These are phyloP conservation scores for Tagetes erecta DNA, from an alignment of 129 eudicot genomes.

Conservation along the genomic window DNA sequence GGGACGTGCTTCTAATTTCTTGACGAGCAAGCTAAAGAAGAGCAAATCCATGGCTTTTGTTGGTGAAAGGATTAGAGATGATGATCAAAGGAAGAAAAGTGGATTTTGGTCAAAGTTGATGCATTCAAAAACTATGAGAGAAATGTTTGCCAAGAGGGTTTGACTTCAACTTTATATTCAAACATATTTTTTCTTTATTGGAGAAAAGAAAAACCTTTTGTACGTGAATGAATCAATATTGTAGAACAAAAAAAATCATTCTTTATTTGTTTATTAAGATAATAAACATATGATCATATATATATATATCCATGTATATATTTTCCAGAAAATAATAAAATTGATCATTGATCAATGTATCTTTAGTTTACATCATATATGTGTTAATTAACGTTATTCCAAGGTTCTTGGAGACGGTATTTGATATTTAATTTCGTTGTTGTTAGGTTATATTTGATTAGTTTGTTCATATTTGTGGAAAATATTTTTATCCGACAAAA, in stretches of 20 bases:
- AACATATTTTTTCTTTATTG: neutral
- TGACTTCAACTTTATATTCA: conserved; percentile 14
- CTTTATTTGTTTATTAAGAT: neutral
- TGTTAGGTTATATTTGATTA: neutral
- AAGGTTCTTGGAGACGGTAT: conserved; percentile 8
- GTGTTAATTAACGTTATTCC: conserved; percentile 3
- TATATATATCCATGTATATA: neutral
- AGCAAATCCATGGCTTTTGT: conserved; percentile 56
- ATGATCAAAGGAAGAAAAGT: conserved; percentile 30
- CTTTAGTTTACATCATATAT: neutral
- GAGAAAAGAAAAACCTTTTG: neutral
- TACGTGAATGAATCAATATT: neutral
- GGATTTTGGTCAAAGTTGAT: conserved; percentile 69
- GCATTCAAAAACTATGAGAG: conserved; percentile 56
- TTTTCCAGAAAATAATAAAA: no score
- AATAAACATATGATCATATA: neutral
- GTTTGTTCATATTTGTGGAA: neutral
- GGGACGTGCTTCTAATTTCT: conserved; percentile 20
- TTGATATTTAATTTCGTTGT: neutral
- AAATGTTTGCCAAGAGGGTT: conserved; percentile 40
- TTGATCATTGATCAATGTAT: no score
- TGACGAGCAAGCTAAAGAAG: conserved; percentile 46
- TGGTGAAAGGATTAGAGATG: conserved; percentile 24
- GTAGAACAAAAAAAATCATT: neutral
- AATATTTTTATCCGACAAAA: neutral